Conservation (phyloP, 306 rosid species). For the Macrotyloma uniflorum region DNA sequence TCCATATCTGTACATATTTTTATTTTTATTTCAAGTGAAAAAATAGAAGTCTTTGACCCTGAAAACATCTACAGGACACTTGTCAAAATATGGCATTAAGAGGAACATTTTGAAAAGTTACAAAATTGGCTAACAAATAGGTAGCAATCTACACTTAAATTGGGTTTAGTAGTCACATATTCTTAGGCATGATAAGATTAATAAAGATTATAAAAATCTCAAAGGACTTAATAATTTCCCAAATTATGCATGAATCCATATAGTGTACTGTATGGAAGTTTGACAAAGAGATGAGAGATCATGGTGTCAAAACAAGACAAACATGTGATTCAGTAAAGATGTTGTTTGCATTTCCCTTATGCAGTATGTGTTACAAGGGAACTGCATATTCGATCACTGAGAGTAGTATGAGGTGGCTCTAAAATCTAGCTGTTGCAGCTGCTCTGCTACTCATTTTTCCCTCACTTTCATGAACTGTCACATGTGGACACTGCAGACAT, state of each 20-base stretch:
- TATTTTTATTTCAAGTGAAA: neutral
- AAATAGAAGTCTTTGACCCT: neutral
- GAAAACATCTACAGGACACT: constrained; percentile 5
- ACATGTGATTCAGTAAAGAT: constrained; percentile 44
- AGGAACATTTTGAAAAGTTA: constrained; percentile 3
- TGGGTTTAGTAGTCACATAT: neutral
- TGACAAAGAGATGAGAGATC: no score
- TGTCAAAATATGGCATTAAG: neutral
- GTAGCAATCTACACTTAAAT: neutral
- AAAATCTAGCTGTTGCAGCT: neutral
- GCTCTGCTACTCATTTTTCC: constrained; percentile 1
- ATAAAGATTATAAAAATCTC: no score
- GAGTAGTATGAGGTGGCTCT: constrained; percentile 44
- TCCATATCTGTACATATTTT: neutral
- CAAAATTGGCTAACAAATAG: constrained; percentile 23
- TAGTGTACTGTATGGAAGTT: neutral
- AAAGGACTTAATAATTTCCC: no score
- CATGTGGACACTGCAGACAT: constrained; percentile 23
- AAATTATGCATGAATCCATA: neutral
- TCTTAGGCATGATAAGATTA: no score
- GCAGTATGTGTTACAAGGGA: constrained; percentile 37
- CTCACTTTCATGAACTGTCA: constrained; percentile 40
- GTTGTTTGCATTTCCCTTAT: constrained; percentile 25
- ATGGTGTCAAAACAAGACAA: constrained; percentile 19
- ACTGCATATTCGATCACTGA: constrained; percentile 11